Conservation (phyloP, 352 stramenopile species). For the Phytophthora cactorum region DNA sequence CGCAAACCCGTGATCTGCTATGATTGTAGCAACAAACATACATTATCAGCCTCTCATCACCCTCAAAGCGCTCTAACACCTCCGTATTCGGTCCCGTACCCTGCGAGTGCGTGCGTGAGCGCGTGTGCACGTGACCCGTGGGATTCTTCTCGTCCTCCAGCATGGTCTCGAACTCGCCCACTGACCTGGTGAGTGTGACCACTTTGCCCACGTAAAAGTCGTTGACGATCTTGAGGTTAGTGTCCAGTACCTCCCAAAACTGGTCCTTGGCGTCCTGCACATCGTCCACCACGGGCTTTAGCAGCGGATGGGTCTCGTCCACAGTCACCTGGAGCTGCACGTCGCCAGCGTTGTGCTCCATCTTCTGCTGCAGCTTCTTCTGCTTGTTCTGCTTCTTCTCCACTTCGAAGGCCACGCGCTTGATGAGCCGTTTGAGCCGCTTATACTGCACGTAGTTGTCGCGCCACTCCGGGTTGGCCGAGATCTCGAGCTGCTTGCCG, state of each 20-base stretch:
- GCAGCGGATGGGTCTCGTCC: slow-evolving; percentile 70
- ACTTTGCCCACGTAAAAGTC: slow-evolving; percentile 84
- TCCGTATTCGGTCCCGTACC: slow-evolving; percentile 20
- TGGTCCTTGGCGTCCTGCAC: slow-evolving; percentile 79
- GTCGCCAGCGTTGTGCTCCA: slow-evolving; percentile 28
- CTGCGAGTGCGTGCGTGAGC: slow-evolving; percentile 66
- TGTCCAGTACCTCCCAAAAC: slow-evolving; percentile 82
- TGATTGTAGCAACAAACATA: slow-evolving; percentile 8
- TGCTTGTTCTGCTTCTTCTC: slow-evolving; percentile 83
- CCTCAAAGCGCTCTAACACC: neutral
- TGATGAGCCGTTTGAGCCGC: slow-evolving; percentile 91
- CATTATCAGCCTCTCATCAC: slow-evolving; percentile 4
- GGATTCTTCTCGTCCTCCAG: slow-evolving; percentile 73
- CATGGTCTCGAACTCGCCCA: slow-evolving; percentile 80
- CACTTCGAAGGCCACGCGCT: slow-evolving; percentile 89
- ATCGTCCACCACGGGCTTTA: slow-evolving; percentile 59
- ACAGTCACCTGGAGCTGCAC: slow-evolving; percentile 48
- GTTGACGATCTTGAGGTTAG: slow-evolving; percentile 87
- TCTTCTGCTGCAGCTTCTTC: slow-evolving; percentile 70
- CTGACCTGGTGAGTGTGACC: slow-evolving; percentile 63
- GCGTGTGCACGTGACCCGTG: slow-evolving; percentile 79
- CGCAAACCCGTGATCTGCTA: slow-evolving; percentile 76
- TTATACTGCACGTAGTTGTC: slow-evolving; percentile 93
- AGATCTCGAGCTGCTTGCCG: slow-evolving; percentile 93
- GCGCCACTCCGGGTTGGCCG: slow-evolving; percentile 88